Conservation (phyloP, 306 rosid genomes). For the Fagus sylvatica region DNA sequence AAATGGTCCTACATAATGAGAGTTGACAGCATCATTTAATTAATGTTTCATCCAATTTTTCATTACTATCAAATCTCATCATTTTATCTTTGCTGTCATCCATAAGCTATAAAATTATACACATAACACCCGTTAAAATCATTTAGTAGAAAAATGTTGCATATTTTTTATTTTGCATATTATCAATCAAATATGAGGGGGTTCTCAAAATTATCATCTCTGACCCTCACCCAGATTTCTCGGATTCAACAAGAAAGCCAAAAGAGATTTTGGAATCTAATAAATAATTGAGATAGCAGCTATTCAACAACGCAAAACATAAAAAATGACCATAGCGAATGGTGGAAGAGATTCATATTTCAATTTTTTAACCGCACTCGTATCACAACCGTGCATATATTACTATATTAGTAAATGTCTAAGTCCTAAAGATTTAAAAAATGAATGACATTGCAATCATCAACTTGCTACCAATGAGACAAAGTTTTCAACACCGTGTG, state of each 20-base stretch:
- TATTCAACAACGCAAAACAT: not conserved
- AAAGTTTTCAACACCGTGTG: not conserved
- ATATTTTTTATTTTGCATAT: not conserved
- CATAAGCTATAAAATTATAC: no score
- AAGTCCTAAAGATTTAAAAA: not conserved
- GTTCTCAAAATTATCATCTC: not conserved
- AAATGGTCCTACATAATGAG: not conserved
- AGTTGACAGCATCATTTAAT: not conserved
- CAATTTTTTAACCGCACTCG: no score
- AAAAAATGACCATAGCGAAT: not conserved
- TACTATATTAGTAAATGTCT: not conserved
- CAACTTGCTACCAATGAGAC: not conserved
- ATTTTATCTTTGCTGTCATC: not conserved
- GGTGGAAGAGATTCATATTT: no score
- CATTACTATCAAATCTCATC: not conserved
- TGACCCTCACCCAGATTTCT: not conserved
- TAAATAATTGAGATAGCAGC: not conserved
- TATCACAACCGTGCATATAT: not conserved
- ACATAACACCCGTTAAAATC: no score
- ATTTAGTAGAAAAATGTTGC: no score
- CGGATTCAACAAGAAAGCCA: not conserved
- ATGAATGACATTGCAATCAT: not conserved
- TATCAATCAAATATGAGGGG: not conserved
- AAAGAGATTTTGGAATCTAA: not conserved
- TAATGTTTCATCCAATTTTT: not conserved